Base-by-base conservation (phyloP, 176 grass and related monocot genomes). In the Raddia guianensis region DNA sequence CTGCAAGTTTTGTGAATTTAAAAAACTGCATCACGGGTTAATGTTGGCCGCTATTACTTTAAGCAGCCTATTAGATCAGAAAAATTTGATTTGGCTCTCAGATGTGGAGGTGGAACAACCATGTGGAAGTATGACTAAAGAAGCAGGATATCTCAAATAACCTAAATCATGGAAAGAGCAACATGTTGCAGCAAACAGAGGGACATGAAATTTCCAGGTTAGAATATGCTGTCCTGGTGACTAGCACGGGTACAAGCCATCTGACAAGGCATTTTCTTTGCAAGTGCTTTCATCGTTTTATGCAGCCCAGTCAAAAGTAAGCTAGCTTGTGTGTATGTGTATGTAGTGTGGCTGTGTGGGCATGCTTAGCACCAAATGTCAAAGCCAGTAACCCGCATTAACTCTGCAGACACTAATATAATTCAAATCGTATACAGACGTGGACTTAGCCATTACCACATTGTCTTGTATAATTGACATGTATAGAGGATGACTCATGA, bases 281-380 rank as follows among this genome's bases (percentile, higher is more conserved):
- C 32, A 65, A 82, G 27, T 87, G 57, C 49, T 78, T 66, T 78
- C 55, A 82, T 79, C 77, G 63, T 63, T 61, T 67, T 63, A 45
- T 80, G 11, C 33, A 59, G 75, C 74, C 80, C 35, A 40, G 20
- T 73, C 33, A 12, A 89, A 80, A 72, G 63, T 70, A 70, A 65
- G 55, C 48, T 70, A 43, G 21, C 64, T 16, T 42, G 50, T 77
- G 32, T 67, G 37, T 70, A 47, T 62, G 37, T n/a, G n/a, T n/a
- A n/a, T n/a, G n/a, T 5, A 40, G 37, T 40, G 37, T 5, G 3
- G 37, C 27, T 62, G 55, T 81, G 49, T 44, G 82, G 77, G 51
- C 56, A 85, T 44, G 82, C 12, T 74, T 85, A 64, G 76, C 42
- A 76, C 57, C 50, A 85, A 76, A 64, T 65, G 64, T 64, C 65